A percentile compares a stretch with the other conserved stretches of the same genome.
These are phyloP conservation scores for Paralagenidium karlingii DNA, from an alignment of 352 stramenopile genomes.

Conservation along the genomic window DNA sequence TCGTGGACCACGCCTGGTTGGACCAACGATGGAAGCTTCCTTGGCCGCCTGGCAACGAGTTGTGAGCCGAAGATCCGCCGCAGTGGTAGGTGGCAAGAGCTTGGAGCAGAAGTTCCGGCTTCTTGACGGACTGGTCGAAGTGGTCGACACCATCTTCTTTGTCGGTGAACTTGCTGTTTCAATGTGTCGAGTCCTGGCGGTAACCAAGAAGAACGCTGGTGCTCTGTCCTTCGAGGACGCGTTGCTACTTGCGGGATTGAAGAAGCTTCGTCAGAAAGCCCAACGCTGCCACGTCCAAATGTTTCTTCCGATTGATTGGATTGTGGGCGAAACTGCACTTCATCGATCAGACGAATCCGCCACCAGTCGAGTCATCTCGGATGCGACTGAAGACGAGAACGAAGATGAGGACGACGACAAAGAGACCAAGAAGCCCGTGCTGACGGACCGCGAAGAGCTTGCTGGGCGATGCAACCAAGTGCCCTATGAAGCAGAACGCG, in stretches of 20 bases:
- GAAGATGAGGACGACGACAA: constrained; percentile 11
- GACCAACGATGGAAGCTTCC: no score
- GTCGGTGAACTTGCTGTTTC: constrained; percentile 43
- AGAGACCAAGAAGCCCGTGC: constrained; percentile 4
- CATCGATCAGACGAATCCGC: constrained; percentile 19
- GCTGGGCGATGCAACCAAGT: constrained; percentile 3
- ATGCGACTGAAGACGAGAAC: constrained; percentile 12
- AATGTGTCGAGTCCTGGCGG: constrained; percentile 30
- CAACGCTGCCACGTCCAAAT: constrained; percentile 36
- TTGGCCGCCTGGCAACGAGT: no score
- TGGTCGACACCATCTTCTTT: constrained; percentile 45
- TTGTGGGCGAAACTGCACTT: constrained; percentile 34
- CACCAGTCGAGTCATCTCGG: background rate
- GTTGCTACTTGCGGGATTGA: constrained; percentile 12
- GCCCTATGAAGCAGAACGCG: constrained; percentile 26
- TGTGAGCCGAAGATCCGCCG: no score
- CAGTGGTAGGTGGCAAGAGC: constrained; percentile 35
- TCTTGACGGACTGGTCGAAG: constrained; percentile 49
- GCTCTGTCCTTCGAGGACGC: background rate
- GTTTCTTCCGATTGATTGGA: constrained; percentile 43
- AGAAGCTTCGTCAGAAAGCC: constrained; percentile 52
- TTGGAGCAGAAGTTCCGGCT: constrained; percentile 45
- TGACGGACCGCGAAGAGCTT: background rate
- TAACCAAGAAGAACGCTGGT: constrained; percentile 9
- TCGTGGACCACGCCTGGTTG: no score